Evolutionary conservation across 2,329 filamentous ascomycete species (phyloP).

Genomic region (Fusarium dimerum): DNA sequence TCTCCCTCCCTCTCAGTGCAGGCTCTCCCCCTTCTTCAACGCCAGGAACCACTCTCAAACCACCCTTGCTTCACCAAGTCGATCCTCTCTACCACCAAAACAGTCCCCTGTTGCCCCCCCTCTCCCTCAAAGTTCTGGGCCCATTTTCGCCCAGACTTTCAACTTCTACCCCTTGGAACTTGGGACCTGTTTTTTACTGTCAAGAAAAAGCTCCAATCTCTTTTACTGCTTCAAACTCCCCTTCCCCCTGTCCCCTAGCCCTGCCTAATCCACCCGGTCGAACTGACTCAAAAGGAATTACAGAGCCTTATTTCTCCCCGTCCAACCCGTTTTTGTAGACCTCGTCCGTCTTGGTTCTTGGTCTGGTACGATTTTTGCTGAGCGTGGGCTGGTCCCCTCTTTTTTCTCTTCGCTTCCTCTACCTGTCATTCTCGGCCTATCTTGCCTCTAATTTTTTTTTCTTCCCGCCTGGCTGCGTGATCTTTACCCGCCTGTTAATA

Average conservation of each 20-base stretch:
- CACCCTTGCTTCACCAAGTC: conserved; percentile 4
- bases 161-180: background rate
- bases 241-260: conserved; percentile 14
- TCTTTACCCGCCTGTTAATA: too few species aligned
- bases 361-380: conserved; percentile 29
- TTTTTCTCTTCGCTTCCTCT: conserved; percentile 15
- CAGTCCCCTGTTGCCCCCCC: too few species aligned
- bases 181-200: conserved; percentile 1
- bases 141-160: background rate
- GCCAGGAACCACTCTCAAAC: conserved; percentile 6
- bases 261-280: conserved; percentile 8
- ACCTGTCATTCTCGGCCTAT: background rate
- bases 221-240: conserved; percentile 11
- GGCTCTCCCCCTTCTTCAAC: conserved; percentile 5
- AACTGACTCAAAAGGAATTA: background rate
- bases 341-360: conserved; percentile 23
- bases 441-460: background rate
- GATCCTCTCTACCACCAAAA: conserved; percentile 4
- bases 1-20: background rate
- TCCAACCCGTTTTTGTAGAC: background rate
- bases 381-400: conserved; percentile 28
- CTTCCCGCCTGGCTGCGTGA: too few species aligned
- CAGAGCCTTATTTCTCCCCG: background rate
- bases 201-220: conserved; percentile 6
- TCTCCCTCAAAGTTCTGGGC: too few species aligned